Percentiles rank a stretch among this genome's conserved stretches.
Conservation (phyloP, 345 rosid genomes). For the Citrus cavaleriei region DNA sequence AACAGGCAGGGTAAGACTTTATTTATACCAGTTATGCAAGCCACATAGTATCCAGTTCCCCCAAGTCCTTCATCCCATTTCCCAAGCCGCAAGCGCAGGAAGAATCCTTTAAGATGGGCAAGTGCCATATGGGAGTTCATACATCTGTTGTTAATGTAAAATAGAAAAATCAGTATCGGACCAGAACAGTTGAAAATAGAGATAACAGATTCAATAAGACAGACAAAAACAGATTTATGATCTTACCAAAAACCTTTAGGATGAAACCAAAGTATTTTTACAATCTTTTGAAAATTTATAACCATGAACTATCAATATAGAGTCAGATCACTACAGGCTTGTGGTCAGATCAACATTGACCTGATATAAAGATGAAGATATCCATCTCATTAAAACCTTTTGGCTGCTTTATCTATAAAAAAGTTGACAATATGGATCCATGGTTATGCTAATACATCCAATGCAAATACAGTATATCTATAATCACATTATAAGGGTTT, state of each 20-base stretch:
- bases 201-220: too few relatives aligned
- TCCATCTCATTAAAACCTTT: neutral
- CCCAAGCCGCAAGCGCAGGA: constrained; percentile 75
- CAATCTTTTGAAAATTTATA: too few relatives aligned
- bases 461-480: neutral
- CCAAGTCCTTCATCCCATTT: constrained; percentile 73
- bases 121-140: constrained; percentile 42
- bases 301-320: neutral
- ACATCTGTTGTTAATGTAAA: constrained; percentile 44
- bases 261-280: too few relatives aligned
- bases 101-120: constrained; percentile 63
- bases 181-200: neutral
- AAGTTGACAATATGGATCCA: neutral
- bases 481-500: neutral
- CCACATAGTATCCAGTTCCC: constrained; percentile 74
- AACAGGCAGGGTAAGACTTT: neutral
- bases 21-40: constrained; percentile 61
- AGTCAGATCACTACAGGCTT: neutral
- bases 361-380: neutral
- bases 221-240: too few relatives aligned
- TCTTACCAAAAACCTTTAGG: too few relatives aligned
- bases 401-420: neutral
- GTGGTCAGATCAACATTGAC: neutral
- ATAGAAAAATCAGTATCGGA: neutral
- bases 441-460: neutral